These are phyloP conservation scores for Enteropsectra breve DNA, from an alignment of 371 early-diverging fungal genomes.

Conservation along the genomic window DNA sequence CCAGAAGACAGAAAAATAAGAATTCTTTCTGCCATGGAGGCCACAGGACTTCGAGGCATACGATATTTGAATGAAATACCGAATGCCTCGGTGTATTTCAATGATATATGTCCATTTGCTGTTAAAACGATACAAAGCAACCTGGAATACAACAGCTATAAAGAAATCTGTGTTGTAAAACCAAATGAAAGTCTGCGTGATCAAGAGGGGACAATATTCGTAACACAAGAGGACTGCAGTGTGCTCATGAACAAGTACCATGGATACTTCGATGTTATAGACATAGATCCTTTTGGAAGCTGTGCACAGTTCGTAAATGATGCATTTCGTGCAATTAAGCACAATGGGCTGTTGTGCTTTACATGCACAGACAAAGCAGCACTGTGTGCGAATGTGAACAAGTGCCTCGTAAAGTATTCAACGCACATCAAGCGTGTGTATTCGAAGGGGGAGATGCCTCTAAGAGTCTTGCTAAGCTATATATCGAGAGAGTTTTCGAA, in stretches of 20 bases:
- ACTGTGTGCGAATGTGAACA: conserved; percentile 67
- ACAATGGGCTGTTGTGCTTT: conserved; percentile 86
- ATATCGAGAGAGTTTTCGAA: conserved; percentile 75
- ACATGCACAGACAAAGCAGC: conserved; percentile 97
- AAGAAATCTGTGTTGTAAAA: conserved; percentile 59
- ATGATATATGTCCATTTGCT: conserved; percentile 81
- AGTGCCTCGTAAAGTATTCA: conserved; percentile 78
- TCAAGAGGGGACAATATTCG: conserved; percentile 12
- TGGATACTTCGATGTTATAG: conserved; percentile 60
- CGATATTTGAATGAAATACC: conserved; percentile 89
- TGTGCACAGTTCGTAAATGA: conserved; percentile 88
- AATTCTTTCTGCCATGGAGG: conserved; percentile 90
- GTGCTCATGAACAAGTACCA: conserved; percentile 46
- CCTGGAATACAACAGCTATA: conserved; percentile 69
- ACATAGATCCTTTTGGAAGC: conserved; percentile 90
- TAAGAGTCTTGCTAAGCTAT: conserved; percentile 74
- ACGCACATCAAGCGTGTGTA: conserved; percentile 44
- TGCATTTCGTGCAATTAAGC: conserved; percentile 78
- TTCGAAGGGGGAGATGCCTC: conserved; percentile 53
- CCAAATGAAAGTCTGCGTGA: conserved; percentile 6
- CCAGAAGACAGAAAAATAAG: conserved; percentile 61
- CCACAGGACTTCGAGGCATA: conserved; percentile 90
- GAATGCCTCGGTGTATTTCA: conserved; percentile 71
- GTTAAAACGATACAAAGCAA: conserved; percentile 79
- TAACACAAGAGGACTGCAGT: conserved; percentile 58